These are phyloP conservation scores for Podosphaera fusca DNA, from an alignment of 2,329 filamentous ascomycete species.

Conservation along the genomic window DNA sequence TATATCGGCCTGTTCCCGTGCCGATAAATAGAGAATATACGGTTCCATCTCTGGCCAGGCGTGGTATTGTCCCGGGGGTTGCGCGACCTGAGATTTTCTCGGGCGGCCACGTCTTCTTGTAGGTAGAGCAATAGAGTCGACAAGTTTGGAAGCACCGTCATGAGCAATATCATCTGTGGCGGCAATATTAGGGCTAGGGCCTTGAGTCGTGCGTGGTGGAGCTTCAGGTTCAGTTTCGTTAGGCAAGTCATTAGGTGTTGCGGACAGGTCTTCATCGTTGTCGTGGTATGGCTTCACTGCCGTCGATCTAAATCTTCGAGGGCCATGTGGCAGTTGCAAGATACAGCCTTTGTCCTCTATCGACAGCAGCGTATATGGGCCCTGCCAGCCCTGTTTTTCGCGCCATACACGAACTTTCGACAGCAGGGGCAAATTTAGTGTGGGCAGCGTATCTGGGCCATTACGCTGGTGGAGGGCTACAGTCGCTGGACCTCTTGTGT, in stretches of 20 bases:
- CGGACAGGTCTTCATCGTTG: not conserved
- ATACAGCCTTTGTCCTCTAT: not conserved
- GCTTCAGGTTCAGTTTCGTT: not conserved
- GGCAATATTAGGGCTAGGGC: not conserved
- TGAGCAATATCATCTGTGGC: not conserved
- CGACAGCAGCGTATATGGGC: not conserved
- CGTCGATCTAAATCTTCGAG: not conserved
- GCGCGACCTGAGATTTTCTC: not conserved
- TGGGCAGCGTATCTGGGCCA: too few relatives aligned
- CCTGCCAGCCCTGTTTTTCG: constrained; percentile 1
- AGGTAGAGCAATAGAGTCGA: not conserved
- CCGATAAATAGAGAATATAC: not conserved
- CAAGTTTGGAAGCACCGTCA: not conserved
- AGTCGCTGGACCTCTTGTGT: too few relatives aligned
- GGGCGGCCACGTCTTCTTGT: not conserved
- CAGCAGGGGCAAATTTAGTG: too few relatives aligned
- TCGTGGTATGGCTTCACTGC: not conserved
- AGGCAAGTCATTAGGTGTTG: not conserved
- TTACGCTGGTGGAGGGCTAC: too few relatives aligned
- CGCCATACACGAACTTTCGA: constrained; percentile 1
- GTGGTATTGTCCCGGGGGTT: not conserved
- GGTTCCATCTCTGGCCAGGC: not conserved
- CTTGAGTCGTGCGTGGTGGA: not conserved
- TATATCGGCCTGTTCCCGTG: not conserved
- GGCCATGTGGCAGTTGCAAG: not conserved